These are phyloP conservation scores for Rhizopogon vinicolor DNA, from an alignment of 768 basidiomycete species.

Conservation along the genomic window DNA sequence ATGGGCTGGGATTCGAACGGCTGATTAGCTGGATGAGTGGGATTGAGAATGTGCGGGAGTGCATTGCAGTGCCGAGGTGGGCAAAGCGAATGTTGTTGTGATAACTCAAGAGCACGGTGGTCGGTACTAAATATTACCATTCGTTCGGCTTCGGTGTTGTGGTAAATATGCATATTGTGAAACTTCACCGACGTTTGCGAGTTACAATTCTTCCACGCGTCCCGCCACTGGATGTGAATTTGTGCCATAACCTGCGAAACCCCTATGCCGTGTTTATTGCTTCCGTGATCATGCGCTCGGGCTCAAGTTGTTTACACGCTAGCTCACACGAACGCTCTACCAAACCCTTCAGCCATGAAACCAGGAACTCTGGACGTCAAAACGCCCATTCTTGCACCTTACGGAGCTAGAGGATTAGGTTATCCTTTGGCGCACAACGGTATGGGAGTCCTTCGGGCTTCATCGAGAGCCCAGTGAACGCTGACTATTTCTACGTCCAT, in stretches of 20 bases:
- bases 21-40: conserved; percentile 85
- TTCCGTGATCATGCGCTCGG: not conserved
- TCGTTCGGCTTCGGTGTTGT: too few species aligned
- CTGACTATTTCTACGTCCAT: not conserved
- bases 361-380: not conserved
- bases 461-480: not conserved
- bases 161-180: too few species aligned
- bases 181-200: too few species aligned
- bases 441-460: not conserved
- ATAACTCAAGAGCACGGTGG: conserved; percentile 3
- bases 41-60: conserved; percentile 88
- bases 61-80: conserved; percentile 90
- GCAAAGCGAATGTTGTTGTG: conserved; percentile 71
- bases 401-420: not conserved
- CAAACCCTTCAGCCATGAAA: not conserved
- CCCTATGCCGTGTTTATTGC: not conserved
- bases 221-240: too few species aligned
- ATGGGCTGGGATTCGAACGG: conserved; percentile 94
- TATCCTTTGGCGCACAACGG: not conserved
- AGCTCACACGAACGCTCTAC: not conserved
- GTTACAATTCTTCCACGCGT: too few species aligned
- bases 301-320: not conserved
- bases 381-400: not conserved
- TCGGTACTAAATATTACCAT: too few species aligned
- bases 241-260: too few species aligned